phyloP scores from a whole-genome alignment of 2,329 filamentous ascomycete species.

The Monosporascus sp. region DNA sequence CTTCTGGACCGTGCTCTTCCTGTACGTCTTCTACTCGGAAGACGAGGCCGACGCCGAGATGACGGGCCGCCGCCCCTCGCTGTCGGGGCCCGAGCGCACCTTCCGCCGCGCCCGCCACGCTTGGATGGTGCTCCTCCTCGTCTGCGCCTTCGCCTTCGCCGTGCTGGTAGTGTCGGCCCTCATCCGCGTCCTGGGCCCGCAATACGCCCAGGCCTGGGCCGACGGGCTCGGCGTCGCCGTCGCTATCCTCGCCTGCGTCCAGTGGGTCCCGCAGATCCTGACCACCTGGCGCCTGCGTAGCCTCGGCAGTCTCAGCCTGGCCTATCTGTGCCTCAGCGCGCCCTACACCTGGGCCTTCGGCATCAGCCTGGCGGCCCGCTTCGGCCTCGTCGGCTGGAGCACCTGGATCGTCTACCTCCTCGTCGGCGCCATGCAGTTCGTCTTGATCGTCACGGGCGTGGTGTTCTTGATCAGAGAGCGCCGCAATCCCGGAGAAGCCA shows the following conservation, averaged over 20 bases:
- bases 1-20: slow-evolving; percentile 17
- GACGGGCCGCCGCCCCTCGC: slow-evolving; percentile 17
- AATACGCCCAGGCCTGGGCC: slow-evolving; percentile 14
- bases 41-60: slow-evolving; percentile 22
- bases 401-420: slow-evolving; percentile 16
- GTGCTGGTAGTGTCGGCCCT: slow-evolving; percentile 12
- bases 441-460: slow-evolving; percentile 12
- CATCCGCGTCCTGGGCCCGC: slow-evolving; percentile 9
- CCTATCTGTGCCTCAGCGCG: slow-evolving; percentile 4
- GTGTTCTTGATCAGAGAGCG: slow-evolving; percentile 10
- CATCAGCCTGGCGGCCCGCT: slow-evolving; percentile 11
- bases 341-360: slow-evolving; percentile 24
- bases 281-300: slow-evolving; percentile 11
- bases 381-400: slow-evolving; percentile 13
- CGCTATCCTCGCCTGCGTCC: slow-evolving; percentile 14
- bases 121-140: slow-evolving; percentile 15
- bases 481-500: slow-evolving; percentile 1
- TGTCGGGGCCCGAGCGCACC: slow-evolving; percentile 20
- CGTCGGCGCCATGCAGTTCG: slow-evolving; percentile 15
- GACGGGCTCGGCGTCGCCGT: slow-evolving; percentile 13
- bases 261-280: slow-evolving; percentile 15
- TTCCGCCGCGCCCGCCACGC: slow-evolving; percentile 20
- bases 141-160: slow-evolving; percentile 10
- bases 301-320: slow-evolving; percentile 14
- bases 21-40: slow-evolving; percentile 21